A percentile compares a stretch with the other conserved stretches of the same genome.
Conservation (phyloP, 2,329 filamentous ascomycete genomes). For the Pseudogymnoascus sp. region DNA sequence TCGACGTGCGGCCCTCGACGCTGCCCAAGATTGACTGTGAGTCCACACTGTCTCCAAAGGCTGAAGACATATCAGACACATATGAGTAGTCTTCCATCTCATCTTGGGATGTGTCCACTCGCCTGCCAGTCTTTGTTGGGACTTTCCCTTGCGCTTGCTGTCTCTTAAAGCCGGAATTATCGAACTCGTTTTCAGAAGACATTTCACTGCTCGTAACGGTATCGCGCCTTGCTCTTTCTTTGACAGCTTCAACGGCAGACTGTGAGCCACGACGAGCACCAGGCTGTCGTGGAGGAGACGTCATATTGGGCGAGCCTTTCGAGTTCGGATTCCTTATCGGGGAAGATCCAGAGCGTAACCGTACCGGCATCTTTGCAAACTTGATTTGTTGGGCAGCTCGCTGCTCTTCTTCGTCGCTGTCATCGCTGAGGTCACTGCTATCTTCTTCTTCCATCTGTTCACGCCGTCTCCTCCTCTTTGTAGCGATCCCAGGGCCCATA, state of each 20-base stretch:
- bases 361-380: constrained; percentile 90
- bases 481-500: constrained; percentile 57
- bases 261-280: constrained; percentile 57
- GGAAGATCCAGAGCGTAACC: constrained; percentile 79
- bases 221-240: constrained; percentile 61
- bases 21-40: constrained; percentile 63
- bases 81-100: constrained; percentile 52
- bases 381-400: constrained; percentile 81
- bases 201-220: constrained; percentile 77
- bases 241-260: constrained; percentile 60
- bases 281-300: constrained; percentile 55
- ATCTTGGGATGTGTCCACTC: constrained; percentile 47
- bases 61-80: constrained; percentile 53
- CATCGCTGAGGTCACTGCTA: constrained; percentile 76
- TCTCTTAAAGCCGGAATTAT: constrained; percentile 55
- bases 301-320: constrained; percentile 56
- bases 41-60: constrained; percentile 60
- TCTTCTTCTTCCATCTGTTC: constrained; percentile 72
- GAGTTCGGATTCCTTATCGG: constrained; percentile 63
- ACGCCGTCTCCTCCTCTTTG: constrained; percentile 55
- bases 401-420: constrained; percentile 68
- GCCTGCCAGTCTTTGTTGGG: constrained; percentile 44
- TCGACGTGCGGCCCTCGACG: constrained; percentile 48
- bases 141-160: constrained; percentile 54
- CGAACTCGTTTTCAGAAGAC: constrained; percentile 73